Base-by-base conservation (phyloP, 2,329 filamentous ascomycete species). In the Ceratocystiopsis brevicomis region DNA sequence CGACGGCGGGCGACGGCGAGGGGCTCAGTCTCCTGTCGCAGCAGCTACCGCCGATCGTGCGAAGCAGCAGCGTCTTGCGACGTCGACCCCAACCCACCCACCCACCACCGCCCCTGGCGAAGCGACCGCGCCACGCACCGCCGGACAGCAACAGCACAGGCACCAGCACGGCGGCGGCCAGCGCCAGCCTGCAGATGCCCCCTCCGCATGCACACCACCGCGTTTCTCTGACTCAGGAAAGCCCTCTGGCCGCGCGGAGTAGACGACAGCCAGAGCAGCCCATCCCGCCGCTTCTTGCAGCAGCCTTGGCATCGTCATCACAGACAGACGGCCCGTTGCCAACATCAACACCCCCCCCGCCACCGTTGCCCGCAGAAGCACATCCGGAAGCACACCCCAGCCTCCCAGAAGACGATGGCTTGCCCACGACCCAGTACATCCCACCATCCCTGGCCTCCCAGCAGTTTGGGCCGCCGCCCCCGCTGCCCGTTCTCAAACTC, bases 401-500 rank as follows among this genome's bases (percentile, higher is more conserved):
- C 25, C 25, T 30, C 25, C 25, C 25, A 11, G 25, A 30, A 8
- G 25, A 30, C 25, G 8, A 30, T 10, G 25, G 2, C 5, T 9
- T 30, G 10, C 25, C 25, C 5, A 30, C 25, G 2, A 43, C 46
- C 13, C 44, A 44, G 38, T 48, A 44, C 18, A 44, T 47, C 11
- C 56, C 57, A n/a, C 53, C 53, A 11, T 15, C 50, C 6, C 25
- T 30, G 25, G 25, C 25, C 25, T 30, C 25, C 8, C 25, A 30
- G 15, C 45, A 45, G 36, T 43, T 41, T 18, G 43, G 43, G 13
- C 42, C 47, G 37, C 54, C 54, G 6, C 14, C 50, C 14, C 33
- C 54, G 58, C 49, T 62, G 0, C 59, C 68, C 13, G 73, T 78
- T 0, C 66, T 95, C 35, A 71, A 74, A 32, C 71, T 95, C 10